A percentile compares a stretch with the other conserved stretches of the same genome.
These are phyloP conservation scores for Spizellomyces sp. DNA, from an alignment of 192 early-diverging fungal species.

Conservation along the genomic window DNA sequence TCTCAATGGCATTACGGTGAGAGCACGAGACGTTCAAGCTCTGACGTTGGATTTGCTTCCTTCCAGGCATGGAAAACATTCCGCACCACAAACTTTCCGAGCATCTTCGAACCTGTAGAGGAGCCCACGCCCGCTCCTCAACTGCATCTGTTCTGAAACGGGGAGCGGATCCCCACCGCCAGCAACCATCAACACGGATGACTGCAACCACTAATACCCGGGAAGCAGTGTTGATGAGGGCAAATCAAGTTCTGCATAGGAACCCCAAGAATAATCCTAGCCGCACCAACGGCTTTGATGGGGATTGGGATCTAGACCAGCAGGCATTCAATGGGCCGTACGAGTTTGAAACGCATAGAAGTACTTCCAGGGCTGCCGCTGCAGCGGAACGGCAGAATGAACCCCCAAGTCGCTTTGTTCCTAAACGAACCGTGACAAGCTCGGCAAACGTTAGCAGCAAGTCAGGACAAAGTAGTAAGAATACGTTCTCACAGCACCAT, in stretches of 20 bases:
- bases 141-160: background rate
- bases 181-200: background rate
- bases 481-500: too few relatives aligned
- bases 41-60: background rate
- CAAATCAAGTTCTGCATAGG: background rate
- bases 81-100: conserved; percentile 32
- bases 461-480: too few relatives aligned
- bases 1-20: background rate
- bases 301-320: too few relatives aligned
- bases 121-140: conserved; percentile 11
- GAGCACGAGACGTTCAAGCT: background rate
- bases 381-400: background rate
- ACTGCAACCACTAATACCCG: background rate
- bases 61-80: conserved; percentile 32
- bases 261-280: too few relatives aligned
- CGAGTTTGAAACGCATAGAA: too few relatives aligned
- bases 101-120: conserved; percentile 28
- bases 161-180: background rate
- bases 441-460: too few relatives aligned
- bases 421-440: background rate
- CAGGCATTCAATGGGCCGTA: too few relatives aligned
- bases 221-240: background rate
- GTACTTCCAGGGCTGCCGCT: background rate
- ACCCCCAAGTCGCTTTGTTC: background rate
- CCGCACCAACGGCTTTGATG: too few relatives aligned